These are phyloP conservation scores for Exidia glandulosa DNA, from an alignment of 768 basidiomycete genomes.

Conservation along the genomic window DNA sequence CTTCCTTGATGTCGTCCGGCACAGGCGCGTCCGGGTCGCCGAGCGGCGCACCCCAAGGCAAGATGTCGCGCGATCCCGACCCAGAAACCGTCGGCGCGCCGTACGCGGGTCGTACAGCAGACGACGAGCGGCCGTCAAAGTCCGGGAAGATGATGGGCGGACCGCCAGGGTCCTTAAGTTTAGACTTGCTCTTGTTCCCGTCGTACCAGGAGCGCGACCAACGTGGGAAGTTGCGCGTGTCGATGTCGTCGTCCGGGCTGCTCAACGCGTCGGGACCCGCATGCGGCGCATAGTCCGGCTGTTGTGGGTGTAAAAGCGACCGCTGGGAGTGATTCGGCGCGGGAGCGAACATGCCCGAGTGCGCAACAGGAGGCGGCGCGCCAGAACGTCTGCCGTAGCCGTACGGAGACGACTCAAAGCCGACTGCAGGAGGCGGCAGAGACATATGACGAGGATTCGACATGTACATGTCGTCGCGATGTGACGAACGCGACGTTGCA, in stretches of 20 bases:
- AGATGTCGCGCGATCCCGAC: not conserved
- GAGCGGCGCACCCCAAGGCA: constrained; percentile 6
- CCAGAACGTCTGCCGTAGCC: not conserved
- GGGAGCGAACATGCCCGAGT: not conserved
- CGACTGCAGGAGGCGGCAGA: not conserved
- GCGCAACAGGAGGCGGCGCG: not conserved
- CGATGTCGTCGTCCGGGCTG: not conserved
- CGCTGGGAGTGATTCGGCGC: not conserved
- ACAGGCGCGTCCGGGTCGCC: not conserved
- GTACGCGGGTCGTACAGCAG: not conserved
- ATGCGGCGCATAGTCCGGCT: not conserved
- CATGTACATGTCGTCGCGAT: not conserved
- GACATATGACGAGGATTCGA: not conserved
- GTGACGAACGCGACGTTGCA: not conserved
- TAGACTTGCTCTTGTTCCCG: constrained; percentile 21
- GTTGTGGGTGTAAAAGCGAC: not conserved
- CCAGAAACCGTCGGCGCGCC: not conserved
- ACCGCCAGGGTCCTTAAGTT: not conserved
- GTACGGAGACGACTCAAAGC: not conserved
- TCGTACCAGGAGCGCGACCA: not conserved
- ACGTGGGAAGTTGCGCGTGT: not conserved
- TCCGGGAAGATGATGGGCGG: not conserved
- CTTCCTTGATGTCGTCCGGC: constrained; percentile 42
- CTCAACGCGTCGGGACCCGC: not conserved
- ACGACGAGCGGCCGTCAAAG: not conserved